Conservation (phyloP, 1,284 basidiomycete species). For the Rhodotorula mucilaginosa region DNA sequence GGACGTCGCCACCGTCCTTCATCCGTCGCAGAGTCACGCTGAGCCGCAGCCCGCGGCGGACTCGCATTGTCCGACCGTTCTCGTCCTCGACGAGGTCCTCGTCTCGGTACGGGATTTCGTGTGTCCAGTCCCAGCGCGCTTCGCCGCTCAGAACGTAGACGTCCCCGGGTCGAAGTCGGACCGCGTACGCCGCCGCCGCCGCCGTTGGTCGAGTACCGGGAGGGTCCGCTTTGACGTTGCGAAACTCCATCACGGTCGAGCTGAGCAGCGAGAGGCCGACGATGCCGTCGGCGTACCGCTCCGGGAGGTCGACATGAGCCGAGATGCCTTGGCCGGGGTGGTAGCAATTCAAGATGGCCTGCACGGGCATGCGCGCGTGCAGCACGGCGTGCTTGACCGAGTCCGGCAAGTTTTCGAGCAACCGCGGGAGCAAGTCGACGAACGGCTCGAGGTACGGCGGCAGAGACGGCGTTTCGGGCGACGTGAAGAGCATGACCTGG, state of each 20-base stretch:
- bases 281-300: slow-evolving; percentile 74
- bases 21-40: slow-evolving; percentile 78
- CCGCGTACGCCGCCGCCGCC: background rate
- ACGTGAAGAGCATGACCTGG: slow-evolving; percentile 67
- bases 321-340: slow-evolving; percentile 73
- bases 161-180: slow-evolving; percentile 61
- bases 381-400: slow-evolving; percentile 57
- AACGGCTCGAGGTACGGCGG: slow-evolving; percentile 60
- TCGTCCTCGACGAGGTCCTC: slow-evolving; percentile 42
- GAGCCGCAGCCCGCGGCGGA: slow-evolving; percentile 60
- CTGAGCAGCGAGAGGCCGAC: slow-evolving; percentile 71
- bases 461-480: slow-evolving; percentile 45
- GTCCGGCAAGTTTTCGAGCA: slow-evolving; percentile 55
- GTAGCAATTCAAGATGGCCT: slow-evolving; percentile 77
- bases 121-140: slow-evolving; percentile 68
- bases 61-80: slow-evolving; percentile 30
- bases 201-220: background rate
- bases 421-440: slow-evolving; percentile 55
- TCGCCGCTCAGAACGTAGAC: slow-evolving; percentile 67
- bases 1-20: slow-evolving; percentile 64
- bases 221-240: background rate
- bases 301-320: slow-evolving; percentile 71
- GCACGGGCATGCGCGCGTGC: slow-evolving; percentile 53
- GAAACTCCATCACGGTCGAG: slow-evolving; percentile 70
- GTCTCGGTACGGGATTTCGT: slow-evolving; percentile 60